Evolutionary conservation across 768 basidiomycete genomes (phyloP), one percentile per base, ranked within the genome.

Genomic region (Rhizopogon vinicolor): DNA sequence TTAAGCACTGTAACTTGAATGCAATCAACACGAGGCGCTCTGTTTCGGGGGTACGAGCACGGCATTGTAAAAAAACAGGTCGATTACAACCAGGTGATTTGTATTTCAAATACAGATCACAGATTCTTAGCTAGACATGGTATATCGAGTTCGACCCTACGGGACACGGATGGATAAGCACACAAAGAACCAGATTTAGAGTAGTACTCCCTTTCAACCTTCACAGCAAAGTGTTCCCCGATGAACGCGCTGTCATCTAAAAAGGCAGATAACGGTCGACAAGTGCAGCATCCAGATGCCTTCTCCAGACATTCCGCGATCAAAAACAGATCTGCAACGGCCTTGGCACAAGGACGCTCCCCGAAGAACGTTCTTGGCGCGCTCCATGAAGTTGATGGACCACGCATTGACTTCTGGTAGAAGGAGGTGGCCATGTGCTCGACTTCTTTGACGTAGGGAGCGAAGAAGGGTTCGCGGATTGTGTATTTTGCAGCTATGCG

Each of bases 321-420:
- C 58, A 70, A 18, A 56, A 70, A 31, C 22, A 64, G 70, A 29
- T 70, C 70, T 5, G 55, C 41, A 41, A 70, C 66, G 40, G 60
- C 66, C 55, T 68, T 70, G 57, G 63, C 60, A 25, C 63, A 71
- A 22, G 68, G 68, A 28, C 64, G 60, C 57, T 70, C 68, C 68
- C 35, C 68, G 60, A 40, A 72, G 65, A 12, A 53, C 66, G 35
- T 62, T 62, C 57, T 70, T 60, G 44, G 66, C 31, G 8, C 70
- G 63, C 16, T 70, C 70, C 68, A 70, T 70, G 37, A 63, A 70
- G 50, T 70, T 70, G 56, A 70, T 70, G 40, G 71, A 70, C 70
- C 68, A 70, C 14, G 60, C 58, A 3, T 70, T 70, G 55, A 70
- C 70, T 61, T 70, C 70, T 75, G 68, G 51, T 75, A 66, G 18